phyloP scores from a whole-genome alignment of 1,284 basidiomycete genomes.

The Rhodotorula sp. region DNA sequence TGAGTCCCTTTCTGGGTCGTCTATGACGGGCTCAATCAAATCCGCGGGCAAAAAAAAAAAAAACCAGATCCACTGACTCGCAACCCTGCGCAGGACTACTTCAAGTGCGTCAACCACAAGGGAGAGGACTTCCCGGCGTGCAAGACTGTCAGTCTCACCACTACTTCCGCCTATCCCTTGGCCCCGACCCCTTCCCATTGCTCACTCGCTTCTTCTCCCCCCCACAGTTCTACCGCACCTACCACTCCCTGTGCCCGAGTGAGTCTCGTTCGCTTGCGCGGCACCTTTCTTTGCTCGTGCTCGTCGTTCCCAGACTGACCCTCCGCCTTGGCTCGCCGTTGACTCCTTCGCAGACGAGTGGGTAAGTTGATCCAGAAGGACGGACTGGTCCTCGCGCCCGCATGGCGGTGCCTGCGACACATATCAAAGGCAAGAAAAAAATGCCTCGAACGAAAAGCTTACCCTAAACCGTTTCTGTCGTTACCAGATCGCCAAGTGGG shows the following conservation, averaged over 20 bases:
- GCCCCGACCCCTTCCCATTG: background rate
- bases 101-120: constrained; percentile 95
- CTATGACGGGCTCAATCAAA: background rate
- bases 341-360: constrained; percentile 9
- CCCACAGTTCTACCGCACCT: constrained; percentile 84
- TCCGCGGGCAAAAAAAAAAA: too few relatives aligned
- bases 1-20: constrained; percentile 6
- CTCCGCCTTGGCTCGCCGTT: background rate
- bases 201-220: background rate
- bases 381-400: too few relatives aligned
- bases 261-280: constrained; percentile 52
- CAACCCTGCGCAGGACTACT: constrained; percentile 70
- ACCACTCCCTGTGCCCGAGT: constrained; percentile 98
- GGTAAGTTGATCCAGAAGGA: too few relatives aligned
- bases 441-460: constrained; percentile 44
- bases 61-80: too few relatives aligned
- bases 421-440: too few relatives aligned
- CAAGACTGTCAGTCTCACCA: constrained; percentile 60
- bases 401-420: too few relatives aligned
- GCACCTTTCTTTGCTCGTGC: too few relatives aligned
- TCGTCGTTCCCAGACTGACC: background rate
- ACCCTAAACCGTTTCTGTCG: too few relatives aligned
- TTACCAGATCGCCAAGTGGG: constrained; percentile 73
- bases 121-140: constrained; percentile 97
- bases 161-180: background rate